These are phyloP conservation scores for Rutstroemia sp. DNA, from an alignment of 2,329 filamentous ascomycete genomes.

Conservation along the genomic window DNA sequence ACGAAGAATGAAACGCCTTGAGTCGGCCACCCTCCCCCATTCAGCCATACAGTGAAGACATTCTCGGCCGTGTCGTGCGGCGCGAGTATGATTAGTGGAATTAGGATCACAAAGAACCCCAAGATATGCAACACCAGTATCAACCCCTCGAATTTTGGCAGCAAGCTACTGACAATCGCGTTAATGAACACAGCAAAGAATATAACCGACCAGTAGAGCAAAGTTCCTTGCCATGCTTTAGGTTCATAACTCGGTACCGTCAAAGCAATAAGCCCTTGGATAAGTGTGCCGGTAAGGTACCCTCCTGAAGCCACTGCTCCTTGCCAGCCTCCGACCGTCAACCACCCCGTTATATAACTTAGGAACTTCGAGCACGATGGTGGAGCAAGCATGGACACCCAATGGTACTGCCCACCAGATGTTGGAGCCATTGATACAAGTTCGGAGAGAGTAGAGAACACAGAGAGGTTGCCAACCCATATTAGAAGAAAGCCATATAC, in stretches of 20 bases:
- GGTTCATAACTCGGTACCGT: neutral
- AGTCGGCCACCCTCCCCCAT: slow-evolving; percentile 26
- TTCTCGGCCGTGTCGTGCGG: slow-evolving; percentile 12
- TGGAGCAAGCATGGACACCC: slow-evolving; percentile 46
- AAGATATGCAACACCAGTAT: slow-evolving; percentile 38
- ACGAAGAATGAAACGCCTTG: slow-evolving; percentile 30
- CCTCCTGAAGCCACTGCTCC: neutral
- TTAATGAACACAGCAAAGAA: slow-evolving; percentile 33
- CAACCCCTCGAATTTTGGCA: slow-evolving; percentile 37
- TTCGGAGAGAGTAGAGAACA: slow-evolving; percentile 9
- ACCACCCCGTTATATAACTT: slow-evolving; percentile 37
- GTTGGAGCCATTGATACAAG: slow-evolving; percentile 38
- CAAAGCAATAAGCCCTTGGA: neutral
- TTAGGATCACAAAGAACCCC: slow-evolving; percentile 38
- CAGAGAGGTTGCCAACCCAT: slow-evolving; percentile 22
- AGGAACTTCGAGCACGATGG: slow-evolving; percentile 40
- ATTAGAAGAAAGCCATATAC: slow-evolving; percentile 33
- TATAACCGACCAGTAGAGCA: slow-evolving; percentile 1
- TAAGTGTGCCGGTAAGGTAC: neutral
- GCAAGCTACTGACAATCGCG: slow-evolving; percentile 31
- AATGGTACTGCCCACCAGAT: slow-evolving; percentile 42
- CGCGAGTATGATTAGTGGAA: slow-evolving; percentile 29
- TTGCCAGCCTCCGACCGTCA: slow-evolving; percentile 3
- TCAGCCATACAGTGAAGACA: slow-evolving; percentile 28
- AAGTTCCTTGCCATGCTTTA: neutral